Percentiles rank a stretch among this genome's conserved stretches.
Evolutionary conservation across 345 rosid species (phyloP).

Genomic region (Populus ilicifolia): DNA sequence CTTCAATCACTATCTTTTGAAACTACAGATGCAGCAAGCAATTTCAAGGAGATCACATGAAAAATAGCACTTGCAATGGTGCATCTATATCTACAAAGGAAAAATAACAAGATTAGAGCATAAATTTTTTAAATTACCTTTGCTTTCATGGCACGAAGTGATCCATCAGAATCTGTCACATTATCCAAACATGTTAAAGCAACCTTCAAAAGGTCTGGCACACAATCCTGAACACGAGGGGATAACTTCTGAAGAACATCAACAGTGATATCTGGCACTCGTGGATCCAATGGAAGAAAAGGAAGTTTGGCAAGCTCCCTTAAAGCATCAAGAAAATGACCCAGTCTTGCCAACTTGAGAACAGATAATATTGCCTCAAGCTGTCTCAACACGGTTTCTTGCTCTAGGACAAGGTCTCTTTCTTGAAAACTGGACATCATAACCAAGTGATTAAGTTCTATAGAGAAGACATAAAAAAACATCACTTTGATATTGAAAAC

Average conservation of each 20-base stretch:
- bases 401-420: slow-evolving; percentile 74
- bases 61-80: not conserved
- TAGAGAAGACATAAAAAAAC: not conserved
- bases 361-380: slow-evolving; percentile 86
- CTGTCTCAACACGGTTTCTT: slow-evolving; percentile 86
- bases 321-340: slow-evolving; percentile 73
- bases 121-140: slow-evolving; percentile 49
- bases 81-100: not conserved
- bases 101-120: not conserved
- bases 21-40: not conserved
- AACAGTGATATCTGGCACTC: slow-evolving; percentile 49
- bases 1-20: not conserved
- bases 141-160: slow-evolving; percentile 83
- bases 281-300: slow-evolving; percentile 85
- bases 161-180: slow-evolving; percentile 82
- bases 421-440: slow-evolving; percentile 61
- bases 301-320: slow-evolving; percentile 91
- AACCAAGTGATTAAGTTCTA: slow-evolving; percentile 4
- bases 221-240: slow-evolving; percentile 78
- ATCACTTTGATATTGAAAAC: not conserved
- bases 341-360: slow-evolving; percentile 63
- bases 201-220: slow-evolving; percentile 79
- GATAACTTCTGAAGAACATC: slow-evolving; percentile 68
- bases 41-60: not conserved
- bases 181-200: slow-evolving; percentile 81